phyloP scores from a whole-genome alignment of 1,284 basidiomycete genomes.

The Amylostereum areolatum region DNA sequence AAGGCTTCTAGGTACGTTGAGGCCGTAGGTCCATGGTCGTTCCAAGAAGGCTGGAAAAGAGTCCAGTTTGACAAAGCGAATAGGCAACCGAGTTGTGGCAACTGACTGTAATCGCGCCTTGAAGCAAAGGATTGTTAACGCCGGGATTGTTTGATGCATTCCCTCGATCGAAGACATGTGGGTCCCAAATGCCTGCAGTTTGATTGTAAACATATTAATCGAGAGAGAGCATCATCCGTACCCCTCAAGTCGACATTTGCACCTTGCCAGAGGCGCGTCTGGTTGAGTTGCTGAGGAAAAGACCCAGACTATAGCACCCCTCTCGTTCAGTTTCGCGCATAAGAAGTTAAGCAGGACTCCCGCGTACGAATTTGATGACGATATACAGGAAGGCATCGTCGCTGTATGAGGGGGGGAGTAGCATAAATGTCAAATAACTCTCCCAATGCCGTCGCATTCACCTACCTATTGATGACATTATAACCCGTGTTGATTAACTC shows the following conservation, averaged over 20 bases:
- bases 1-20: slow-evolving; percentile 24
- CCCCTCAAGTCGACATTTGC: slow-evolving; percentile 20
- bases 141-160: slow-evolving; percentile 23
- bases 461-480: slow-evolving; percentile 23
- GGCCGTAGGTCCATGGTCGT: slow-evolving; percentile 25
- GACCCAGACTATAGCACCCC: slow-evolving; percentile 13
- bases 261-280: slow-evolving; percentile 23
- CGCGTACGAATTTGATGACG: slow-evolving; percentile 23
- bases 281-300: slow-evolving; percentile 20
- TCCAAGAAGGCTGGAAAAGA: slow-evolving; percentile 19
- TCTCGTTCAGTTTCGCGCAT: not conserved
- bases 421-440: not conserved
- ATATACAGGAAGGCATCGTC: slow-evolving; percentile 28
- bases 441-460: not conserved
- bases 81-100: not conserved
- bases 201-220: no score
- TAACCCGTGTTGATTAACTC: slow-evolving; percentile 22
- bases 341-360: not conserved
- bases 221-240: not conserved
- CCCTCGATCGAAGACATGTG: slow-evolving; percentile 23
- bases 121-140: slow-evolving; percentile 16
- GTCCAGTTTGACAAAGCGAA: not conserved
- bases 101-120: slow-evolving; percentile 22
- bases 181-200: slow-evolving; percentile 16
- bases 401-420: slow-evolving; percentile 9